phyloP scores from a whole-genome alignment of 495 filamentous ascomycete genomes.

The Talaromyces stipitatus region DNA sequence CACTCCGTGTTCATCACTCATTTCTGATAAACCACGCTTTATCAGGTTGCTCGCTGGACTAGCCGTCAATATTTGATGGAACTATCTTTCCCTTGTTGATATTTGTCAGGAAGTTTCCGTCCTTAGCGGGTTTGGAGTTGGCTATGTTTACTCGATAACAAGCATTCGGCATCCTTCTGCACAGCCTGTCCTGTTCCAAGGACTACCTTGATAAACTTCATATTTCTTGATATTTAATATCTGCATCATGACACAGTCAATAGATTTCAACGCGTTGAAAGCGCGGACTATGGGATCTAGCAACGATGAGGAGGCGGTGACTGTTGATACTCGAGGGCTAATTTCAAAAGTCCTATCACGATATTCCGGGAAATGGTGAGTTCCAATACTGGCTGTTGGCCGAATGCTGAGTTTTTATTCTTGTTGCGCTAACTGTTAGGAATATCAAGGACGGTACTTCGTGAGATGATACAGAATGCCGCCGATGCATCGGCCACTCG shows the following conservation, averaged over 20 bases:
- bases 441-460: slow-evolving; percentile 49
- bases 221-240: neutral
- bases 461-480: slow-evolving; percentile 96
- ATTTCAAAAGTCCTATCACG: slow-evolving; percentile 96
- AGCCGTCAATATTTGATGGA: neutral
- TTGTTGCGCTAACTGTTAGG: neutral
- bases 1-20: no score
- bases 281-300: slow-evolving; percentile 80
- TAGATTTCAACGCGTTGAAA: slow-evolving; percentile 77
- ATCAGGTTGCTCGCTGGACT: no score
- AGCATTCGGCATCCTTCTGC: neutral
- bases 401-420: neutral
- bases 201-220: neutral
- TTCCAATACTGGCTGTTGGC: slow-evolving; percentile 27
- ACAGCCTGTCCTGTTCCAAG: neutral
- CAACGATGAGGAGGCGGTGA: slow-evolving; percentile 94
- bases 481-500: slow-evolving; percentile 88
- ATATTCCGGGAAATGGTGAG: slow-evolving; percentile 85
- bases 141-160: neutral
- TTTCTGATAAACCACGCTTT: no score
- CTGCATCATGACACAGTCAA: slow-evolving; percentile 40
- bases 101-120: neutral
- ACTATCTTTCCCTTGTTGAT: neutral
- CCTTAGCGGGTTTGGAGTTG: neutral
- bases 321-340: slow-evolving; percentile 90